phyloP scores from a whole-genome alignment of 2,329 filamentous ascomycete species.

The Pseudogymnoascus sp. region DNA sequence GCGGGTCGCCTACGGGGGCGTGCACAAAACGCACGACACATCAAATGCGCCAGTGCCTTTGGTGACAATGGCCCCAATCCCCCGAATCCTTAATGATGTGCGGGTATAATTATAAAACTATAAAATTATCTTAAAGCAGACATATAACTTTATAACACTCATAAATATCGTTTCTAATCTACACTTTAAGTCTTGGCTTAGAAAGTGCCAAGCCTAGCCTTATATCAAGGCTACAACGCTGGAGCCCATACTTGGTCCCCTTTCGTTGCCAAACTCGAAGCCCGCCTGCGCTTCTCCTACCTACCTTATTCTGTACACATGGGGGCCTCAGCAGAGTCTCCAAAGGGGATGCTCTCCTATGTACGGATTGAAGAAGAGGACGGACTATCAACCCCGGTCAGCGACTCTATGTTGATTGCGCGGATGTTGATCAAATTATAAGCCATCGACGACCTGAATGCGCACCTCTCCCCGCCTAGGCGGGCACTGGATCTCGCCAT shows the following conservation, averaged over 20 bases:
- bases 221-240: background rate
- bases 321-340: background rate
- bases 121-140: background rate
- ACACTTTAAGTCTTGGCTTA: background rate
- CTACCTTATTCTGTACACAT: background rate
- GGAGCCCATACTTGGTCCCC: background rate
- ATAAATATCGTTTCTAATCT: background rate
- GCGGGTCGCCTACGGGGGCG: background rate
- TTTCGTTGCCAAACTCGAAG: background rate
- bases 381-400: too few species aligned
- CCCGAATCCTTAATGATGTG: background rate
- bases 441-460: too few species aligned
- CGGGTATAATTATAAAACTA: background rate
- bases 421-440: too few species aligned
- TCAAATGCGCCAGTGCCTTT: slow-evolving; percentile 11
- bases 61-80: background rate
- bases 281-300: background rate
- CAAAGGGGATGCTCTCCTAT: background rate
- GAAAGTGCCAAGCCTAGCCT: background rate
- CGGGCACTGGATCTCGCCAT: too few species aligned
- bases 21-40: background rate
- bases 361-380: too few species aligned
- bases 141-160: background rate
- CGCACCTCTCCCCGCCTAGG: too few species aligned
- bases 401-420: too few species aligned